Conservation (phyloP, 139 green algal genomes). For the Ulvella scutata region DNA sequence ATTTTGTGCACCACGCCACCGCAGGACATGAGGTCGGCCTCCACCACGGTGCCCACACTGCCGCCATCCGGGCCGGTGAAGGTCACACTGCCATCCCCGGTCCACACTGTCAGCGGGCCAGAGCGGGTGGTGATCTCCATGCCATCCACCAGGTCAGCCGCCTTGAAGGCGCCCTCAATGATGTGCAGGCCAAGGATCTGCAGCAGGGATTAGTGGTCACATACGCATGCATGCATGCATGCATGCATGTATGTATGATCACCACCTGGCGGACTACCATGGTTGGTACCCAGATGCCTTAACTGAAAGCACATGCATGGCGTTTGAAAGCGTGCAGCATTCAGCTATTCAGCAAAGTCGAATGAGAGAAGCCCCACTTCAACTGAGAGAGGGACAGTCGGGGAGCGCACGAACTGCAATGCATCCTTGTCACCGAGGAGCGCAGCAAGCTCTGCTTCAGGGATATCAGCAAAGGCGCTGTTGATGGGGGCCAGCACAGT, state of each 20-base stretch:
- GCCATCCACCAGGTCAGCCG: not conserved
- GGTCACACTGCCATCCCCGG: not conserved
- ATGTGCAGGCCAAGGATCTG: not conserved
- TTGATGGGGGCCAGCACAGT: constrained; percentile 1
- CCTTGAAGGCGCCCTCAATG: not conserved
- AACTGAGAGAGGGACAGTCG: too few relatives aligned
- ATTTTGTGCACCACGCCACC: not conserved
- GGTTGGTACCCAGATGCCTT: too few relatives aligned
- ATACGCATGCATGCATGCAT: not conserved
- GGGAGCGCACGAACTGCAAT: too few relatives aligned
- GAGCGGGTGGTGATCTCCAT: not conserved
- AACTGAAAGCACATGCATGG: too few relatives aligned
- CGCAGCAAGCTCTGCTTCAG: not conserved
- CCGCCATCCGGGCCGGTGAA: not conserved
- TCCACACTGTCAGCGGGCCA: not conserved
- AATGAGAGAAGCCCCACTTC: too few relatives aligned
- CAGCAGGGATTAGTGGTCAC: not conserved
- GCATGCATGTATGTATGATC: too few relatives aligned
- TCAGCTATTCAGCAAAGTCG: too few relatives aligned
- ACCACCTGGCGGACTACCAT: too few relatives aligned
- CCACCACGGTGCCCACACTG: not conserved
- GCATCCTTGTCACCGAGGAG: not conserved
- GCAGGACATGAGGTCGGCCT: not conserved
- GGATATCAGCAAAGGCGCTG: not conserved
- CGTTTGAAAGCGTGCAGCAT: too few relatives aligned